Evolutionary conservation across 2,329 filamentous ascomycete genomes (phyloP).

Genomic region (Scytalidium lignicola): DNA sequence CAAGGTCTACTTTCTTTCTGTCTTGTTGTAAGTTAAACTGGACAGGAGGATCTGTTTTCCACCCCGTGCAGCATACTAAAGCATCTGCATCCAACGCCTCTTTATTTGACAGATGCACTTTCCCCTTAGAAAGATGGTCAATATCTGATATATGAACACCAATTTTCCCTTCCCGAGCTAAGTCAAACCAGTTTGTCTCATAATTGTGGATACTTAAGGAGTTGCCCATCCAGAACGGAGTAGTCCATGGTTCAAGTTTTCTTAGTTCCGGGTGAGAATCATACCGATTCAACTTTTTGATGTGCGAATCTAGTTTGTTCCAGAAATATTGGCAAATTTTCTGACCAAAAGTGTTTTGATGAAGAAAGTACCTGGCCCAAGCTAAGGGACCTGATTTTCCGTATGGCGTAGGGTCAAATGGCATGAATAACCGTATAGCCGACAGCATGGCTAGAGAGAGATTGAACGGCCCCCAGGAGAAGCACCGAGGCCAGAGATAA

Average conservation of each 20-base stretch:
- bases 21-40: conserved; percentile 32
- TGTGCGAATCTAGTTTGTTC: conserved; percentile 50
- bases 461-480: conserved; percentile 7
- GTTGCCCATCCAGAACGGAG: conserved; percentile 47
- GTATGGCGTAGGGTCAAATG: neutral
- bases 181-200: conserved; percentile 49
- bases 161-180: conserved; percentile 47
- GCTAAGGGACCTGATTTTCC: conserved; percentile 32
- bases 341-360: conserved; percentile 52
- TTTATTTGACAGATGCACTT: conserved; percentile 47
- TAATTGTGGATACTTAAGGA: conserved; percentile 58
- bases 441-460: neutral
- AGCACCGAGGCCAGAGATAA: conserved; percentile 29
- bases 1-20: neutral
- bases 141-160: conserved; percentile 50
- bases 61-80: conserved; percentile 53
- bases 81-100: conserved; percentile 42
- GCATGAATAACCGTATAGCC: neutral
- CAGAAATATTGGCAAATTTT: conserved; percentile 53
- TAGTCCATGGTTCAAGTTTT: conserved; percentile 49
- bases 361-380: conserved; percentile 48
- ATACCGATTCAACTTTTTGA: conserved; percentile 45
- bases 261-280: conserved; percentile 46
- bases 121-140: conserved; percentile 35
- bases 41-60: conserved; percentile 48